These are phyloP conservation scores for Lactifluus echinatus DNA, from an alignment of 768 basidiomycete genomes.

Conservation along the genomic window DNA sequence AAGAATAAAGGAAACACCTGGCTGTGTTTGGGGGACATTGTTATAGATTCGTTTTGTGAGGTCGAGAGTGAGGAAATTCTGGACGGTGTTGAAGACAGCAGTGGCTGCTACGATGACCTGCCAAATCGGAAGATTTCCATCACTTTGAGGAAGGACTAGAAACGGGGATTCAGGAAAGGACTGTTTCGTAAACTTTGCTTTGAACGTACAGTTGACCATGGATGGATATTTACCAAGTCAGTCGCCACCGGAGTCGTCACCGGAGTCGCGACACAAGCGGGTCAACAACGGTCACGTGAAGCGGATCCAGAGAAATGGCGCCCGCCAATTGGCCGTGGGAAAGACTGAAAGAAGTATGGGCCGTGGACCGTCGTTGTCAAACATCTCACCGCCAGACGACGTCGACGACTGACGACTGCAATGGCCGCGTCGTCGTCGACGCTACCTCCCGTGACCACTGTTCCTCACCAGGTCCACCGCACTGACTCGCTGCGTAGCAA, in stretches of 20 bases:
- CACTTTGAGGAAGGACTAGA: slow-evolving; percentile 53
- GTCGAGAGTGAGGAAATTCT: slow-evolving; percentile 72
- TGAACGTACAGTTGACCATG: slow-evolving; percentile 3
- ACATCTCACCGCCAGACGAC: slow-evolving; percentile 16
- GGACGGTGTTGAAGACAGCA: slow-evolving; percentile 78
- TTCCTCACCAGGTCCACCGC: slow-evolving; percentile 21
- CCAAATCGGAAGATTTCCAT: slow-evolving; percentile 80
- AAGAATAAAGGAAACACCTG: slow-evolving; percentile 19
- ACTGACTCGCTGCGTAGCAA: slow-evolving; percentile 27
- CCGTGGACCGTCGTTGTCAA: slow-evolving; percentile 9
- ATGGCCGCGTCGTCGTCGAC: slow-evolving; percentile 28
- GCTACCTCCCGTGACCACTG: slow-evolving; percentile 17
- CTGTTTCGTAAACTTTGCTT: neutral
- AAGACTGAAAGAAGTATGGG: slow-evolving; percentile 3
- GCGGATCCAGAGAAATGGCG: neutral
- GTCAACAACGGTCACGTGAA: neutral
- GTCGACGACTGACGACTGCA: slow-evolving; percentile 26
- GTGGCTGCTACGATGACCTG: slow-evolving; percentile 71
- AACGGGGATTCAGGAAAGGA: neutral
- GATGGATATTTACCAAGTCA: neutral
- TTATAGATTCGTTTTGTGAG: slow-evolving; percentile 74
- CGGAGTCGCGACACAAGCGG: too few species aligned
- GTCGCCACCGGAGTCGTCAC: too few species aligned
- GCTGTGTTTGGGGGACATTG: slow-evolving; percentile 26
- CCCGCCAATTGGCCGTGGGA: slow-evolving; percentile 6